Conservation (phyloP, 306 rosid genomes). For the Cucumis cinereus region DNA sequence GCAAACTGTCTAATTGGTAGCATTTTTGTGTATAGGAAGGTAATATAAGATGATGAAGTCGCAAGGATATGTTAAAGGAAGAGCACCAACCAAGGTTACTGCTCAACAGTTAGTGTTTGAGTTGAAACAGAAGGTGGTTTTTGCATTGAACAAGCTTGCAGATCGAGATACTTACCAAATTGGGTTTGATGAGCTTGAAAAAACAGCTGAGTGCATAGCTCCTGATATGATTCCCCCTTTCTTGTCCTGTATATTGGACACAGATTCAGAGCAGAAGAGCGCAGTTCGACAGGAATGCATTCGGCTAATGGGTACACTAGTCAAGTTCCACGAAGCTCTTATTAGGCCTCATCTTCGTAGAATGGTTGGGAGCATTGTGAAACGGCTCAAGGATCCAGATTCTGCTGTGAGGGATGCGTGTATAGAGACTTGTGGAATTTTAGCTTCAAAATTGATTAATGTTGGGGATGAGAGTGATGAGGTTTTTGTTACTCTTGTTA, state of each 20-base stretch:
- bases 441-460: slow-evolving; percentile 33
- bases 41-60: slow-evolving; percentile 33
- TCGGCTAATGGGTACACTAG: slow-evolving; percentile 38
- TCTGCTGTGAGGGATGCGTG: slow-evolving; percentile 65
- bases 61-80: slow-evolving; percentile 18
- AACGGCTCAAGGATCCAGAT: slow-evolving; percentile 58
- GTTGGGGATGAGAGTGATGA: slow-evolving; percentile 16
- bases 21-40: neutral
- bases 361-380: slow-evolving; percentile 47
- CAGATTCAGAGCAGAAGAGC: slow-evolving; percentile 51
- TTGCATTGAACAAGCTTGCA: slow-evolving; percentile 58
- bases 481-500: slow-evolving; percentile 38
- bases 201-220: slow-evolving; percentile 28
- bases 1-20: neutral
- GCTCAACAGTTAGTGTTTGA: slow-evolving; percentile 33
- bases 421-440: slow-evolving; percentile 32
- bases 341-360: slow-evolving; percentile 45
- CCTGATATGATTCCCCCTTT: slow-evolving; percentile 47
- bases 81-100: slow-evolving; percentile 22
- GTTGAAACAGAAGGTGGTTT: slow-evolving; percentile 41
- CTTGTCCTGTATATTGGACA: slow-evolving; percentile 54
- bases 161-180: slow-evolving; percentile 72
- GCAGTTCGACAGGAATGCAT: slow-evolving; percentile 51
- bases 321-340: slow-evolving; percentile 21
- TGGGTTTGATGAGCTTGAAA: slow-evolving; percentile 57